A percentile compares a stretch with the other conserved stretches of the same genome.
Evolutionary conservation across 2,329 filamentous ascomycete species (phyloP).

Genomic region (Colletotrichum acutatum): DNA sequence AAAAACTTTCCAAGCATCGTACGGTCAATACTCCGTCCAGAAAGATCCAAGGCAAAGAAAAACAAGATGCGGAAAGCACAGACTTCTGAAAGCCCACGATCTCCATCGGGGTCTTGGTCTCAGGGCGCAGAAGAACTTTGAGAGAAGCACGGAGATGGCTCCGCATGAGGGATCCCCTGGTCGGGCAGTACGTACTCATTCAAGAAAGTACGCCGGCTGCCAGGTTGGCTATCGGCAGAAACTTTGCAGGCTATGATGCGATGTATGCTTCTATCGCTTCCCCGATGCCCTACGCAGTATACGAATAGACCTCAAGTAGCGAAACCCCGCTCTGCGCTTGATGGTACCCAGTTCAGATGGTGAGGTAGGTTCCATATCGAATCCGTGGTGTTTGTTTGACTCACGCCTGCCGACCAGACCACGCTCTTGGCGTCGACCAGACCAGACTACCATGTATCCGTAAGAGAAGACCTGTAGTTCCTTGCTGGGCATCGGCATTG

Average conservation of each 20-base stretch:
- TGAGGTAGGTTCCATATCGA: not conserved
- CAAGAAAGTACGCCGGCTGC: not conserved
- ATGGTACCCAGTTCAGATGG: not conserved
- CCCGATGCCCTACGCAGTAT: not conserved
- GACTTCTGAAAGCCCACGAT: conserved; percentile 17
- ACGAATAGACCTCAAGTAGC: not conserved
- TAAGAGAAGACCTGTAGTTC: not conserved
- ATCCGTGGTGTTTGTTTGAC: not conserved
- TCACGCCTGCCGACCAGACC: not conserved
- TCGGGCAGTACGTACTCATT: not conserved
- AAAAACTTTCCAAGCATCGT: not conserved
- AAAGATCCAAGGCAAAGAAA: not conserved
- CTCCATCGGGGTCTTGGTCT: conserved; percentile 25
- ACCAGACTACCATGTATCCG: not conserved
- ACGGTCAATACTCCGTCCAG: not conserved
- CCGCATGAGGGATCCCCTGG: conserved; percentile 18
- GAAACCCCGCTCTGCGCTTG: not conserved
- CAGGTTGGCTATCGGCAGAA: not conserved
- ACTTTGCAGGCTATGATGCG: not conserved
- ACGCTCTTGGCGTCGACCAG: not conserved
- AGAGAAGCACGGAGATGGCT: conserved; percentile 19
- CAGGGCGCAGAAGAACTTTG: conserved; percentile 15
- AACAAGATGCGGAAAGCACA: conserved; percentile 5
- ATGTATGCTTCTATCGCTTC: conserved; percentile 7
- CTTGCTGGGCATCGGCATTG: not conserved